These are phyloP conservation scores for Phytophthora lateralis DNA, from an alignment of 352 stramenopile species.

Conservation along the genomic window DNA sequence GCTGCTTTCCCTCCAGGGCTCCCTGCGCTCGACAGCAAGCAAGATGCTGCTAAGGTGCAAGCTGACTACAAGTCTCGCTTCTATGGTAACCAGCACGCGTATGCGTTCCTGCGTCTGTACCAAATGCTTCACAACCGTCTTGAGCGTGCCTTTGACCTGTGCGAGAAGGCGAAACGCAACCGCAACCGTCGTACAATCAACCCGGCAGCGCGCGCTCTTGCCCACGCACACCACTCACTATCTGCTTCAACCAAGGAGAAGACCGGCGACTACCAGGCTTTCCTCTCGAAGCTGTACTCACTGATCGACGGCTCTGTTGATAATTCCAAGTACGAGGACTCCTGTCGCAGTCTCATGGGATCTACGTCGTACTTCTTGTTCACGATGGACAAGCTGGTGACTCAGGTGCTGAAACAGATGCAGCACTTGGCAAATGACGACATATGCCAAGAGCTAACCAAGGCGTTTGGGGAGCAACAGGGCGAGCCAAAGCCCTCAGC, in stretches of 20 bases:
- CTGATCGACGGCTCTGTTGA: constrained; percentile 89
- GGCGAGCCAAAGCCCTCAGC: constrained; percentile 33
- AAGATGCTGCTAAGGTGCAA: constrained; percentile 50
- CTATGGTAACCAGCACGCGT: constrained; percentile 86
- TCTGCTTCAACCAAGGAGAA: constrained; percentile 64
- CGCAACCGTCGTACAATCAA: constrained; percentile 89
- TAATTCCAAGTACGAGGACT: constrained; percentile 90
- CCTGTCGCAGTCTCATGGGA: constrained; percentile 88
- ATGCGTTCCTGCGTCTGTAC: constrained; percentile 90
- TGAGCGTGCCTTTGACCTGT: constrained; percentile 80
- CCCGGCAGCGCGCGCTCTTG: constrained; percentile 76
- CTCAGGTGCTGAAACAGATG: constrained; percentile 89
- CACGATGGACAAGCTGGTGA: constrained; percentile 92
- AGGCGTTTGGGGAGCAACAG: constrained; percentile 69
- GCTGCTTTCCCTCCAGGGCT: constrained; percentile 78
- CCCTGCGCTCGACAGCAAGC: constrained; percentile 62
- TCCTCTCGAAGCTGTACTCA: constrained; percentile 87
- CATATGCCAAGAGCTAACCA: constrained; percentile 78
- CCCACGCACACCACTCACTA: constrained; percentile 68
- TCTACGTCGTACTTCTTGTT: constrained; percentile 92
- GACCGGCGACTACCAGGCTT: constrained; percentile 86
- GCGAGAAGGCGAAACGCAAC: constrained; percentile 87
- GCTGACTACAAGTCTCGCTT: constrained; percentile 57
- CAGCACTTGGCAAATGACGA: constrained; percentile 85
- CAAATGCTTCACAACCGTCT: constrained; percentile 89